phyloP scores from a whole-genome alignment of 1,284 basidiomycete genomes.

The Fistulinella staudtii region DNA sequence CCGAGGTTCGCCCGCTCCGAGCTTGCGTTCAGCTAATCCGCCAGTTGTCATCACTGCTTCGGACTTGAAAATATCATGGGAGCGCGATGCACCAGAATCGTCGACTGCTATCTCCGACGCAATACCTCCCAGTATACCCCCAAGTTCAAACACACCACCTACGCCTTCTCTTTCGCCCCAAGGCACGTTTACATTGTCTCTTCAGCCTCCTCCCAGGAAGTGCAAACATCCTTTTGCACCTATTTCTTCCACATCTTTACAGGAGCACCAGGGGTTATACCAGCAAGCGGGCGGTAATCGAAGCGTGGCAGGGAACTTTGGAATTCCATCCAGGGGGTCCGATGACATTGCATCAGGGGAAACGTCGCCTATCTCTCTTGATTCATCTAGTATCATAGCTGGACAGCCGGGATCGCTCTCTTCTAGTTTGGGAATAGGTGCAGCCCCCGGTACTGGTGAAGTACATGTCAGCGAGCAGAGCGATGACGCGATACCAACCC shows the following conservation, averaged over 20 bases:
- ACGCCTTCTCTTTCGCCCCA: constrained; percentile 12
- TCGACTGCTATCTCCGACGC: constrained; percentile 13
- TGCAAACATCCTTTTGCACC: constrained; percentile 31
- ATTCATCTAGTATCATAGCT: constrained; percentile 5
- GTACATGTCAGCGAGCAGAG: not conserved
- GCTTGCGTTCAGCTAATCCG: constrained; percentile 22
- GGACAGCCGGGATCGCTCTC: constrained; percentile 6
- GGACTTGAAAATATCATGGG: constrained; percentile 55
- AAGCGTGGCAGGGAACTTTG: constrained; percentile 32
- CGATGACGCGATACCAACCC: not conserved
- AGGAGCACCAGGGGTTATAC: constrained; percentile 23
- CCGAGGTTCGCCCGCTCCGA: constrained; percentile 29
- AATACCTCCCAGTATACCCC: constrained; percentile 18
- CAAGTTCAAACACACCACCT: constrained; percentile 10
- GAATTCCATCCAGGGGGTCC: constrained; percentile 16
- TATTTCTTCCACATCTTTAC: constrained; percentile 1
- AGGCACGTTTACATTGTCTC: constrained; percentile 36
- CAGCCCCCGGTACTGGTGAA: constrained; percentile 2
- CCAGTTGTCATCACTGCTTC: constrained; percentile 28
- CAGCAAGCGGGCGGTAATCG: constrained; percentile 29
- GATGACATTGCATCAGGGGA: constrained; percentile 10
- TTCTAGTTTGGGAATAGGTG: not conserved
- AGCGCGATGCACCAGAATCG: constrained; percentile 32
- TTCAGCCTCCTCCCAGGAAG: constrained; percentile 63
- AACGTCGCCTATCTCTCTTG: constrained; percentile 9